Base-by-base conservation (phyloP, 108 stramenopile genomes). In the Mayamaea pseudoterrestris region DNA sequence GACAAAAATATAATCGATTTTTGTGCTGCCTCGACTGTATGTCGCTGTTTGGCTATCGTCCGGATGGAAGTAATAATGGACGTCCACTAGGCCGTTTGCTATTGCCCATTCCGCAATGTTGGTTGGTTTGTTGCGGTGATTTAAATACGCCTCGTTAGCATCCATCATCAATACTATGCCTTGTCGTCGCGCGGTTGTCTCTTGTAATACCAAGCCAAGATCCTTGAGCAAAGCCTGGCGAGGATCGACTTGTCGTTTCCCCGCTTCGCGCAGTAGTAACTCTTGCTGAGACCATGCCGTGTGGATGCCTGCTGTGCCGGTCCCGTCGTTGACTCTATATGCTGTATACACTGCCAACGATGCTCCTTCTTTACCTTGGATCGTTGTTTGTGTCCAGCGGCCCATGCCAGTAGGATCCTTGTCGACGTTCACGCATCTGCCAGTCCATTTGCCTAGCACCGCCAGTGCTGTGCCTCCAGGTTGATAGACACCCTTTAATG, bases 1-100 rank as follows among this genome's bases (percentile, higher is more conserved):
- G 5, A n/a, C 18, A 44, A 44, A 44, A 13, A 44, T 44, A 24
- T 25, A 44, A 21, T 44, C 44, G 5, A 44, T 23, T 3, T 24
- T 20, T 4, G n/a, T 2, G 44, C 13, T 23, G 5, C 44, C 44
- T 4, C 44, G 5, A 3, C 23, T 44, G 44, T 44, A 44, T 4
- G 44, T 44, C 24, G 44, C 44, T 2, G 44, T 20, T 39, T 39
- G 9, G 18, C 18, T 39, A 8, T 8, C 8, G 37, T 39, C 16
- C 20, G 18, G 18, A 8, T 39, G 37, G 37, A 14, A 20, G 37
- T 39, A 8, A 39, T 39, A 18, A 20, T 39, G 20, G 8, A 39
- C 37, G 37, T 39, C 37, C 18, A 18, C 18, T 3, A 39, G 3
- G 3, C 8, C 8, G 3, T n/a, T n/a, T n/a, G n/a, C n/a, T n/a